A percentile compares a stretch with the other conserved stretches of the same genome.
Evolutionary conservation across 1,139 yeast genomes (phyloP).

Genomic region (Wickerhamiella pararugosa): DNA sequence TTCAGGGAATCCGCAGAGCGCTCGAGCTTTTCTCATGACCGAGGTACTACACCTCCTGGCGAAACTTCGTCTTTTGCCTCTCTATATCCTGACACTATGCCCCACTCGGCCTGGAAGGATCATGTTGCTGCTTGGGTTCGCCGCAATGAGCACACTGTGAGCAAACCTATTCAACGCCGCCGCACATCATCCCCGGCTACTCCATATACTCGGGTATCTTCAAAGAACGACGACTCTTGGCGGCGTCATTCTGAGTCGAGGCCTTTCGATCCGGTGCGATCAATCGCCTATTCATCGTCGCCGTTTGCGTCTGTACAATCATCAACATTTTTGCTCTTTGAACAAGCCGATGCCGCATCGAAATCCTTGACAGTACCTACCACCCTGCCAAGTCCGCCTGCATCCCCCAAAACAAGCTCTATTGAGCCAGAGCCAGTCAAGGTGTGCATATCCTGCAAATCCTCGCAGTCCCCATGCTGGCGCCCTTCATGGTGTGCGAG

Average conservation of each 20-base stretch:
- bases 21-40: constrained; percentile 1
- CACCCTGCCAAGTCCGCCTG: constrained; percentile 3
- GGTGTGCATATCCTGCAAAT: constrained; percentile 73
- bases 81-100: constrained; percentile 29
- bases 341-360: too few relatives aligned
- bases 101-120: constrained; percentile 26
- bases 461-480: constrained; percentile 95
- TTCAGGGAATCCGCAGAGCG: constrained; percentile 7
- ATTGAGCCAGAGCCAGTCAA: constrained; percentile 2
- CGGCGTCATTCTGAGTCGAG: not conserved
- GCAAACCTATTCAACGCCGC: not conserved
- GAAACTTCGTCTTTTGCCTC: constrained; percentile 13
- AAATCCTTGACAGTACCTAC: too few relatives aligned
- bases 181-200: too few relatives aligned
- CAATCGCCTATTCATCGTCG: not conserved
- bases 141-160: not conserved
- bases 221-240: too few relatives aligned
- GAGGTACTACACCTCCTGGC: not conserved
- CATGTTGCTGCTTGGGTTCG: constrained; percentile 28
- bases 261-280: not conserved
- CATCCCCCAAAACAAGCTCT: not conserved
- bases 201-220: too few relatives aligned
- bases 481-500: constrained; percentile 87
- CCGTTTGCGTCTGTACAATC: not conserved
- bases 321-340: too few relatives aligned